Conservation (phyloP, 1,284 basidiomycete genomes). For the Crepidotus sp. region DNA sequence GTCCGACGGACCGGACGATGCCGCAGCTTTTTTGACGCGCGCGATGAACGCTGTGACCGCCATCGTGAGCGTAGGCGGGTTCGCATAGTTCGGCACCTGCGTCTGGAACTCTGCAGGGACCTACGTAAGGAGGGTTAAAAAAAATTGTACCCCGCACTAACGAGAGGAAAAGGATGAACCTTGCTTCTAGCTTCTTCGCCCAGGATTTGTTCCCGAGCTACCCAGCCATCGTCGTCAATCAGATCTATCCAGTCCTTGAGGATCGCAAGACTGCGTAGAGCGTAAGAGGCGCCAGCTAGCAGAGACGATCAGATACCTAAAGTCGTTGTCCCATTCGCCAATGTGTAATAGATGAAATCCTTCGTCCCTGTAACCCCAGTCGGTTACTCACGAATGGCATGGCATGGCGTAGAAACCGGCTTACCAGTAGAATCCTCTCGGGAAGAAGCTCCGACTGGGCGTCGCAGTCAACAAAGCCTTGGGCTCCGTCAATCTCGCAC, state of each 20-base stretch:
- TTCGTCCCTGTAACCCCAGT: conserved; percentile 63
- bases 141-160: neutral
- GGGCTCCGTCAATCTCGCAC: conserved; percentile 65
- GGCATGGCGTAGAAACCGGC: conserved; percentile 15
- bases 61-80: conserved; percentile 90
- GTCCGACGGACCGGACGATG: conserved; percentile 36
- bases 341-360: conserved; percentile 91
- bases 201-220: conserved; percentile 89
- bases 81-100: conserved; percentile 88
- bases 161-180: conserved; percentile 29
- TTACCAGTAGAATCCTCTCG: conserved; percentile 92
- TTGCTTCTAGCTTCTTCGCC: conserved; percentile 92
- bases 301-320: conserved; percentile 44
- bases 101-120: conserved; percentile 85
- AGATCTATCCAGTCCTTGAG: conserved; percentile 83
- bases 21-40: conserved; percentile 50
- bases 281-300: neutral
- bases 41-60: conserved; percentile 82
- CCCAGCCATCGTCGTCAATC: conserved; percentile 91
- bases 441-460: conserved; percentile 92
- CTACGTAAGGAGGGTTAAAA: conserved; percentile 28
- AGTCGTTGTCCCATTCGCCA: conserved; percentile 86
- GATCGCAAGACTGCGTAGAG: conserved; percentile 63
- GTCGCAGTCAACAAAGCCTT: conserved; percentile 83
- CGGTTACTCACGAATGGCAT: neutral